Base-by-base conservation (phyloP, 345 rosid genomes). In the Brassica incana region DNA sequence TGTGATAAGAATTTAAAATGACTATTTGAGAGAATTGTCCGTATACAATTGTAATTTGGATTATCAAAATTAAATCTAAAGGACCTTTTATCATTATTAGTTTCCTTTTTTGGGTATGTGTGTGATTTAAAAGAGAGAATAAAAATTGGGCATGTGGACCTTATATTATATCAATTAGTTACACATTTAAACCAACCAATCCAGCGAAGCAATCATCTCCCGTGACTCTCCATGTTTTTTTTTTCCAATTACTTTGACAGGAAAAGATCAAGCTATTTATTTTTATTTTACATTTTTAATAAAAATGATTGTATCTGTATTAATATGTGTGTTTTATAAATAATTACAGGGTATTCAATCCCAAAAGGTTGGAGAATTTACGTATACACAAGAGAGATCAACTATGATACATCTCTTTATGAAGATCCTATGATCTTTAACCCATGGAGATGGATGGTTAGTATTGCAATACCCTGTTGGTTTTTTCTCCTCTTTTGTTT, bases 391-490 rank as follows among this genome's bases (percentile, higher is more conserved):
- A 91, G 99, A 70, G 97, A 95, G 80, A 85, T 85, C 5, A 95
- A 92, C 78, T 89, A 91, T 75, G 93, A 91, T 67, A 89, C 91
- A 1, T 77, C 73, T 77, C 32, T 85, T 0, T 92, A 90, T 78
- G 88, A 90, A 8, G 97, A 92, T 54, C 95, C 97, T 25, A 82
- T 88, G 25, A 63, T 80, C 63, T 92, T 95, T 85, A 95, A 90
- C 84, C 99, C 99, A 60, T 95, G 95, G 97, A 91, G 98, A 89
- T 95, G 99, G 98, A 81, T 91, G 95, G 98, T 81, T 65, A 76
- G 84, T 71, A 2, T 25, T 5, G 65, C 54, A 16, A 7, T 40
- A 4, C 27, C 3, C 6, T 15, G 14, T 11, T 50, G 4, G 58
- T 14, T 23, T 18, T 14, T 38, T 25, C 1, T 70, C 30, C 59